These are phyloP conservation scores for Clohesyomyces aquaticus DNA, from an alignment of 495 filamentous ascomycete genomes.

Conservation along the genomic window DNA sequence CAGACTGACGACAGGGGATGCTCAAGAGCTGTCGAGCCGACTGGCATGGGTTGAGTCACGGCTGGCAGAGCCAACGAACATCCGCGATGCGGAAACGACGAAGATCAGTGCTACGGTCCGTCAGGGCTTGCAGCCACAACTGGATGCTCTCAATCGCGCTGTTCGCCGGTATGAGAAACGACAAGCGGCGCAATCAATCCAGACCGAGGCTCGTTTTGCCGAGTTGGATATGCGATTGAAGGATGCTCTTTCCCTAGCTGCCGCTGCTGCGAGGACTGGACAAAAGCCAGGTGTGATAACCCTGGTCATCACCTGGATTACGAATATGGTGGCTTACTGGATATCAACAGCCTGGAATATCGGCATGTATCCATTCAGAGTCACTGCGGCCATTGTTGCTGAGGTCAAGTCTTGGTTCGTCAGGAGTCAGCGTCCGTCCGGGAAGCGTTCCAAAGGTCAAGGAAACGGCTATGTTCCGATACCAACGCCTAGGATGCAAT, in stretches of 20 bases:
- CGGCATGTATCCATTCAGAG: conserved; percentile 28
- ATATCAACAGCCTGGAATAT: conserved; percentile 26
- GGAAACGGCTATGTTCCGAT: conserved; percentile 20
- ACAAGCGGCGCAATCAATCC: conserved; percentile 67
- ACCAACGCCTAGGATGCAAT: conserved; percentile 31
- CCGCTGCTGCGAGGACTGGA: conserved; percentile 58
- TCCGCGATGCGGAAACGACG: conserved; percentile 46
- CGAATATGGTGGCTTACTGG: conserved; percentile 14
- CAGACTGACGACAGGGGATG: conserved; percentile 49
- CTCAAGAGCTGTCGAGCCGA: conserved; percentile 64
- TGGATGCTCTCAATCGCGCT: conserved; percentile 87
- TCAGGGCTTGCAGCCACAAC: conserved; percentile 71
- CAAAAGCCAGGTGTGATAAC: conserved; percentile 51
- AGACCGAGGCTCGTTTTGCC: conserved; percentile 74
- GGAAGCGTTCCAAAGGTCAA: conserved; percentile 23
- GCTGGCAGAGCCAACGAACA: conserved; percentile 49
- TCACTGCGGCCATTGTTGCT: conserved; percentile 3
- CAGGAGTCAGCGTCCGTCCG: conserved; percentile 10
- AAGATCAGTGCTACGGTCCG: conserved; percentile 64
- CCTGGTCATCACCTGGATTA: conserved; percentile 24
- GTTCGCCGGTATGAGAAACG: conserved; percentile 95
- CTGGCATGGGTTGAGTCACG: conserved; percentile 72
- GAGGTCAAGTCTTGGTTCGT: conserved; percentile 28
- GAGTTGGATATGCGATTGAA: conserved; percentile 69
- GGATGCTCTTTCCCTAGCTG: conserved; percentile 79